Conservation (phyloP, 176 grass and related monocot genomes). For the Avena sativa region DNA sequence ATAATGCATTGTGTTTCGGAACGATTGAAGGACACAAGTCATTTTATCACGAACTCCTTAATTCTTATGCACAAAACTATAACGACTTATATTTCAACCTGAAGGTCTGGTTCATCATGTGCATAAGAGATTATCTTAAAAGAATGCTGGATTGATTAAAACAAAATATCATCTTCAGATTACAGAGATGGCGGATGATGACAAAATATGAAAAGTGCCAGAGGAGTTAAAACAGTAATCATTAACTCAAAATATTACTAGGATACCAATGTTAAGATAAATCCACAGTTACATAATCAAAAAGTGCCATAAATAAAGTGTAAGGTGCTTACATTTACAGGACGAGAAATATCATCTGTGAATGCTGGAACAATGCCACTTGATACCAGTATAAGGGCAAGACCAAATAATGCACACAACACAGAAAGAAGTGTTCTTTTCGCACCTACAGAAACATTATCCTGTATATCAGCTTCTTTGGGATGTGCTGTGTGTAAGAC, state of each 20-base stretch:
- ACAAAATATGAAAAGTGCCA: background rate
- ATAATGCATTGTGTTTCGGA: background rate
- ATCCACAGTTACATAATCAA: slow-evolving; percentile 13
- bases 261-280: slow-evolving; percentile 2
- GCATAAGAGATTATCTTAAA: slow-evolving; percentile 24
- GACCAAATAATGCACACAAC: slow-evolving; percentile 61
- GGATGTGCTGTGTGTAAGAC: slow-evolving; percentile 32
- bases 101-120: background rate
- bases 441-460: slow-evolving; percentile 64
- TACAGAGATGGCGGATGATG: background rate
- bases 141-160: background rate
- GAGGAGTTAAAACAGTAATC: background rate
- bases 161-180: background rate
- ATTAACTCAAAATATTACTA: slow-evolving; percentile 1
- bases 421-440: slow-evolving; percentile 70
- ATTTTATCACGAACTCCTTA: slow-evolving; percentile 1
- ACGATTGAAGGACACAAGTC: background rate
- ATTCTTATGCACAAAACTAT: background rate
- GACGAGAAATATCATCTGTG: slow-evolving; percentile 82
- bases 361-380: slow-evolving; percentile 77
- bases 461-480: slow-evolving; percentile 42
- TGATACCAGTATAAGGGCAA: slow-evolving; percentile 71
- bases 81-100: background rate
- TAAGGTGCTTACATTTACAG: slow-evolving; percentile 82
- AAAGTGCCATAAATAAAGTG: slow-evolving; percentile 22